Conservation (phyloP, 2,329 filamentous ascomycete genomes). For the Didymella lethalis region DNA sequence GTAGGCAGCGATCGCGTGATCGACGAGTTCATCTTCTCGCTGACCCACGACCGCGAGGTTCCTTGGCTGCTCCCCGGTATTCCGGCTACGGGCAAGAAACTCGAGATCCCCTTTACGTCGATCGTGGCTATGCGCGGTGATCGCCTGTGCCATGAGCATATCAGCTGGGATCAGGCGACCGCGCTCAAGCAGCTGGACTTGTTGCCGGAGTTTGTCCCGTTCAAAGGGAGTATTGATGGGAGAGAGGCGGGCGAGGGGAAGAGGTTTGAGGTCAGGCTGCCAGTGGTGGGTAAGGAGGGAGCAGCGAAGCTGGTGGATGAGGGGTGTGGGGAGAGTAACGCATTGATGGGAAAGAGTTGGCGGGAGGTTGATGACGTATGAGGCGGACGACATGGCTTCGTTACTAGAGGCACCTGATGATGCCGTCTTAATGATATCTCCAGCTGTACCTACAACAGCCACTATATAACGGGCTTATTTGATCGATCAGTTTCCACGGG, state of each 20-base stretch:
- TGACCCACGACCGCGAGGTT: conserved; percentile 45
- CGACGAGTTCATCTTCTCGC: conserved; percentile 49
- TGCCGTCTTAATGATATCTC: too few relatives aligned
- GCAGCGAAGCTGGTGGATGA: conserved; percentile 61
- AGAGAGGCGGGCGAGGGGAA: conserved; percentile 50
- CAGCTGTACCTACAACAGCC: too few relatives aligned
- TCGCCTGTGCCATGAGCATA: conserved; percentile 74
- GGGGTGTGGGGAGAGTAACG: conserved; percentile 61
- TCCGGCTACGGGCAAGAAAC: conserved; percentile 38
- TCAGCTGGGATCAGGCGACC: conserved; percentile 73
- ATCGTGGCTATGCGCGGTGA: conserved; percentile 74
- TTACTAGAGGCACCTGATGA: too few relatives aligned
- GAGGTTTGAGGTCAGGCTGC: conserved; percentile 66
- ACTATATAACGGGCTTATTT: too few relatives aligned
- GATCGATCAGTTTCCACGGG: too few relatives aligned
- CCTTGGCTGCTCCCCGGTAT: conserved; percentile 50
- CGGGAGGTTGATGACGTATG: conserved; percentile 38
- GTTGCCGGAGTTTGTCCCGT: conserved; percentile 70
- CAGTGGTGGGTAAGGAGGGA: conserved; percentile 65
- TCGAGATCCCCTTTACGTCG: conserved; percentile 69
- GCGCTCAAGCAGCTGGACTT: conserved; percentile 68
- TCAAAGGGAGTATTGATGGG: conserved; percentile 55
- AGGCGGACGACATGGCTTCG: too few relatives aligned
- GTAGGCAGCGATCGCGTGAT: conserved; percentile 73
- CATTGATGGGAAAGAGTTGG: conserved; percentile 58